phyloP scores from a whole-genome alignment of 148 eudicot genomes.

The Persicaria tinctoria region DNA sequence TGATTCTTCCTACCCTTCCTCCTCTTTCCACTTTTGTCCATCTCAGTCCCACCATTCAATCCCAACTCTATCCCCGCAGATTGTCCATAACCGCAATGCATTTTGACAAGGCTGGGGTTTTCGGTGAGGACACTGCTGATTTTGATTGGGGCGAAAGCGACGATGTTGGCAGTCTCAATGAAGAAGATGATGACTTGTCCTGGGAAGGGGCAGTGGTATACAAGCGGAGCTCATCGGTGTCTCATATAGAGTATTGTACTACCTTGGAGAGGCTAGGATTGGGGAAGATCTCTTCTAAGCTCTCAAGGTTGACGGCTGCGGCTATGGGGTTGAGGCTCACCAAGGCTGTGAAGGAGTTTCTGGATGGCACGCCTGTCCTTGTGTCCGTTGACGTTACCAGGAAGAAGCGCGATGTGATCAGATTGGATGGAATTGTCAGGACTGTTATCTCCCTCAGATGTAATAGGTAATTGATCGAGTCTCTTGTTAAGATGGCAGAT shows the following conservation, averaged over 20 bases:
- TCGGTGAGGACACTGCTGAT: neutral
- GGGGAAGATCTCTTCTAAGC: conserved; percentile 48
- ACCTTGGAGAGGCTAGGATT: conserved; percentile 86
- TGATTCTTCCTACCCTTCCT: neutral
- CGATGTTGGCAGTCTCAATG: conserved; percentile 27
- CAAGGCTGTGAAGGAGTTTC: conserved; percentile 62
- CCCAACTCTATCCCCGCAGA: neutral
- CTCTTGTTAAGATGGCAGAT: too few relatives aligned
- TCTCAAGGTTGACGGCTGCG: conserved; percentile 62
- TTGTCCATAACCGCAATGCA: neutral
- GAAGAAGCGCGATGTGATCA: conserved; percentile 44
- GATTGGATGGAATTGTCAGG: conserved; percentile 81
- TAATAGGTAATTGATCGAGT: conserved; percentile 41
- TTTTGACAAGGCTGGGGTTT: neutral
- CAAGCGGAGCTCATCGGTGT: conserved; percentile 52
- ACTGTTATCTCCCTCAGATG: conserved; percentile 75
- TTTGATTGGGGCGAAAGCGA: conserved; percentile 27
- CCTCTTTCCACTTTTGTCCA: neutral
- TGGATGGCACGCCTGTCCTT: conserved; percentile 72
- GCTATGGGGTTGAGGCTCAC: conserved; percentile 78
- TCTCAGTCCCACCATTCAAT: neutral
- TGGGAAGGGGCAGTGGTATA: conserved; percentile 93
- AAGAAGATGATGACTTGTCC: conserved; percentile 42
- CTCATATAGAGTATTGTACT: conserved; percentile 74
- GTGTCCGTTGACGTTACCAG: conserved; percentile 69